These are phyloP conservation scores for Eucommia ulmoides DNA, from an alignment of 257 asterid species.

Conservation along the genomic window DNA sequence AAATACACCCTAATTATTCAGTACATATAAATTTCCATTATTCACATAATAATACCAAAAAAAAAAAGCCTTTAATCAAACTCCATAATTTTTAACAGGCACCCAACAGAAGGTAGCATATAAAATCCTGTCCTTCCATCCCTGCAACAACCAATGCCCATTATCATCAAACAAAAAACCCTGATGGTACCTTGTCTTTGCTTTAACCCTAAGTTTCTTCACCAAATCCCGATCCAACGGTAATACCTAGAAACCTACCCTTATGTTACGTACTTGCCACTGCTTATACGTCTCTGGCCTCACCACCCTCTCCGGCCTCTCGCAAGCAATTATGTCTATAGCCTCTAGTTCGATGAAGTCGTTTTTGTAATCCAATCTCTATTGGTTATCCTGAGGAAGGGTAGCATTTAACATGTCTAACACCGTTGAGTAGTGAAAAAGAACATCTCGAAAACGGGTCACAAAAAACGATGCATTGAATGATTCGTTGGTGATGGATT, in stretches of 20 bases:
- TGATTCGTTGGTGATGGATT: conserved; percentile 34
- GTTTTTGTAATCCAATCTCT: conserved; percentile 26
- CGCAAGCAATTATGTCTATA: conserved; percentile 47
- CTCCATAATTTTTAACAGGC: conserved; percentile 13
- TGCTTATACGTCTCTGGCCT: conserved; percentile 46
- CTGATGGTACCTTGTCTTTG: conserved; percentile 20
- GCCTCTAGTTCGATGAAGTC: conserved; percentile 37
- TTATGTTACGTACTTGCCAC: conserved; percentile 28
- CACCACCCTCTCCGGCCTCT: conserved; percentile 33
- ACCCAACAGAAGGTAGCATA: conserved; percentile 47
- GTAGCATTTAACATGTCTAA: conserved; percentile 51
- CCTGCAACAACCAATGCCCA: conserved; percentile 47
- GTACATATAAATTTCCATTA: too few relatives aligned
- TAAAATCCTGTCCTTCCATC: conserved; percentile 53
- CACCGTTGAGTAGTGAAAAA: conserved; percentile 35
- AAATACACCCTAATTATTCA: too few relatives aligned
- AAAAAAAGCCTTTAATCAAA: too few relatives aligned
- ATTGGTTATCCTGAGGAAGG: conserved; percentile 30
- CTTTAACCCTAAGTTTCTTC: conserved; percentile 27
- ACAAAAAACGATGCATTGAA: conserved; percentile 26
- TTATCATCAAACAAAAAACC: conserved; percentile 39
- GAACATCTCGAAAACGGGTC: conserved; percentile 34
- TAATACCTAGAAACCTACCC: conserved; percentile 35
- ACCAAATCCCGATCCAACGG: conserved; percentile 23
- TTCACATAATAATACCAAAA: too few relatives aligned